phyloP scores from a whole-genome alignment of 495 filamentous ascomycete species.

The Talaromyces borbonicus region DNA sequence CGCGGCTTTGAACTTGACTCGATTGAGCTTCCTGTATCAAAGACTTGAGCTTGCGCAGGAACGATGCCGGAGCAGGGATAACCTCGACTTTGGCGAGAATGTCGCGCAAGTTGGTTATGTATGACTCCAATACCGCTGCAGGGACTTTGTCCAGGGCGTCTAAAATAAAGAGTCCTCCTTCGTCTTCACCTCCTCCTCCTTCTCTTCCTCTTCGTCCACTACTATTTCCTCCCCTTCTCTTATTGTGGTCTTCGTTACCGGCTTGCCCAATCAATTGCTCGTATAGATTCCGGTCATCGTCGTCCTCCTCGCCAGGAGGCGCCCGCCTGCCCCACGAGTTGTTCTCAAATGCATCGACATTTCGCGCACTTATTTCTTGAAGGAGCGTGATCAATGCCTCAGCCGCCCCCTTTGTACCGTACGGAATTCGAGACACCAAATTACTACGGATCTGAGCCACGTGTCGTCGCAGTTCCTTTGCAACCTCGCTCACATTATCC shows the following conservation, averaged over 20 bases:
- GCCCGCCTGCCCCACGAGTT: constrained; percentile 28
- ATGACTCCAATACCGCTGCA: constrained; percentile 23
- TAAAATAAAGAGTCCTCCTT: constrained; percentile 32
- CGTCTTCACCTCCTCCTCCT: constrained; percentile 14
- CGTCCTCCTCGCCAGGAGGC: constrained; percentile 34
- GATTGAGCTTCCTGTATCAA: constrained; percentile 25
- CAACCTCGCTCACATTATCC: constrained; percentile 23
- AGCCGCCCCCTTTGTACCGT: constrained; percentile 29
- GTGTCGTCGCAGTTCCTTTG: constrained; percentile 22
- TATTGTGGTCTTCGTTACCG: constrained; percentile 1
- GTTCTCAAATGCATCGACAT: constrained; percentile 34
- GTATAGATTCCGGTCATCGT: constrained; percentile 41
- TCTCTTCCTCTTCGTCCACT: constrained; percentile 14
- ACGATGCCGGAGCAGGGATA: constrained; percentile 28
- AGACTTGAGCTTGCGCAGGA: constrained; percentile 22
- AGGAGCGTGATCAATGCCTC: constrained; percentile 34
- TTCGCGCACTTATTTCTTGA: constrained; percentile 32
- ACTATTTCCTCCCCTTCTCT: neutral
- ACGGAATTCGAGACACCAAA: constrained; percentile 24
- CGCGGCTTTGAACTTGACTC: constrained; percentile 15
- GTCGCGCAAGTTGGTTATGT: constrained; percentile 21
- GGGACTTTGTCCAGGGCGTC: constrained; percentile 31
- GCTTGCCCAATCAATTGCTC: constrained; percentile 35
- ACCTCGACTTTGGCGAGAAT: constrained; percentile 31
- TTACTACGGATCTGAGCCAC: constrained; percentile 29